Evolutionary conservation across 1,139 yeast genomes (phyloP).

Genomic region (Fermentozyma sake): DNA sequence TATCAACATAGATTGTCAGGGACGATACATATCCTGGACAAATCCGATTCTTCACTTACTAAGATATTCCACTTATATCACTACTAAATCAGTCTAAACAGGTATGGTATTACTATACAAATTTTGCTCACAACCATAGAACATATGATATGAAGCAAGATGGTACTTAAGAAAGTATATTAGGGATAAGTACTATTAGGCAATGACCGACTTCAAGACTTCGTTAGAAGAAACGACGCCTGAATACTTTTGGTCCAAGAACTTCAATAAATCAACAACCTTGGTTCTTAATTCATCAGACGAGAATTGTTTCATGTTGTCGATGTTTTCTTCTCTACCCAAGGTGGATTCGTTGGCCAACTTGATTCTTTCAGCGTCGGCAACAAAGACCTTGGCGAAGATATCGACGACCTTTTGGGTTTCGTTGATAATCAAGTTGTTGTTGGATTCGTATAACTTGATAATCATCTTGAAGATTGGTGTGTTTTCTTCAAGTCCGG

Average conservation of each 20-base stretch:
- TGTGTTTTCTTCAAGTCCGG: conserved; percentile 88
- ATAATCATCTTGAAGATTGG: conserved; percentile 82
- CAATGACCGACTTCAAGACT: conserved; percentile 50
- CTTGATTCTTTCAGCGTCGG: conserved; percentile 68
- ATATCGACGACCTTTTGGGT: conserved; percentile 65
- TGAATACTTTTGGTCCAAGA: conserved; percentile 49
- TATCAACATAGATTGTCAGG: too few relatives aligned
- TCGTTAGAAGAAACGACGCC: conserved; percentile 16
- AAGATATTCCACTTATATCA: too few relatives aligned
- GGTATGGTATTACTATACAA: too few relatives aligned
- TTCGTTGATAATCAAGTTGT: conserved; percentile 50
- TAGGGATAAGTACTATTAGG: too few relatives aligned
- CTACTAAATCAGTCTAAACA: too few relatives aligned
- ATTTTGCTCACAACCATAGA: too few relatives aligned
- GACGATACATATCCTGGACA: too few relatives aligned
- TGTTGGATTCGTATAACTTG: conserved; percentile 62
- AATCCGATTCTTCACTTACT: too few relatives aligned
- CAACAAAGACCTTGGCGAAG: conserved; percentile 66
- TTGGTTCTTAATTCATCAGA: conserved; percentile 57
- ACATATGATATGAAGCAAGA: too few relatives aligned
- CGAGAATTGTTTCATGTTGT: conserved; percentile 74
- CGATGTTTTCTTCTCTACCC: conserved; percentile 80
- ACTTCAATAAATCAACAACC: conserved; percentile 69
- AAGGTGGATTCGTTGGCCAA: conserved; percentile 68
- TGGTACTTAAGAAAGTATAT: too few relatives aligned